Evolutionary conservation across 2,329 filamentous ascomycete genomes (phyloP).

Genomic region (Epichloe sp.): DNA sequence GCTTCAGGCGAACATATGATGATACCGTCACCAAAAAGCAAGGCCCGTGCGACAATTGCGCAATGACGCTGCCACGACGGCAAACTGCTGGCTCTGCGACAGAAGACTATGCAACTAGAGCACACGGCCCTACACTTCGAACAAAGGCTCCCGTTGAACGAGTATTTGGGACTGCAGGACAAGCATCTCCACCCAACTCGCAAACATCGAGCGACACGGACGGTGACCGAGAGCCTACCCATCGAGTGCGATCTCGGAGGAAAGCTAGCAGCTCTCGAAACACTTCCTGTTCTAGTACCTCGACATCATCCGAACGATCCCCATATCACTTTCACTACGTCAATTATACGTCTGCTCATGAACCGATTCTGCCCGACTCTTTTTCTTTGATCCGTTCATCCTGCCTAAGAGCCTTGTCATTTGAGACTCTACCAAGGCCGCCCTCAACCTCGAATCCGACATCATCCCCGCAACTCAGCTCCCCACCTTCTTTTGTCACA

Average conservation of each 20-base stretch:
- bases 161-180: slow-evolving; percentile 35
- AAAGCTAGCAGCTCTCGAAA: slow-evolving; percentile 27
- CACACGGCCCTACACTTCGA: slow-evolving; percentile 42
- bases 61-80: slow-evolving; percentile 44
- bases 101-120: slow-evolving; percentile 21
- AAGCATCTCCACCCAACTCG: slow-evolving; percentile 38
- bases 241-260: slow-evolving; percentile 26
- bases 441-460: slow-evolving; percentile 29
- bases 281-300: slow-evolving; percentile 40
- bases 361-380: slow-evolving; percentile 45
- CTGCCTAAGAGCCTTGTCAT: slow-evolving; percentile 52
- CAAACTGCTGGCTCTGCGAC: slow-evolving; percentile 16
- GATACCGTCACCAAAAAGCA: slow-evolving; percentile 51
- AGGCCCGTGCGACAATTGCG: slow-evolving; percentile 55
- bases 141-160: slow-evolving; percentile 48
- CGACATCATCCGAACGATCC: slow-evolving; percentile 31
- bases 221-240: slow-evolving; percentile 31
- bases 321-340: slow-evolving; percentile 49
- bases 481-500: slow-evolving; percentile 38
- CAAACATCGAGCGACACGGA: slow-evolving; percentile 39
- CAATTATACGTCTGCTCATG: slow-evolving; percentile 56
- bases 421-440: slow-evolving; percentile 50
- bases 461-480: slow-evolving; percentile 21
- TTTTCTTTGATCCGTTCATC: slow-evolving; percentile 56
- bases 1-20: slow-evolving; percentile 50